Percentiles rank a stretch among this genome's conserved stretches.
Conservation (phyloP, 2,329 filamentous ascomycete species). For the Colletotrichum navitas region DNA sequence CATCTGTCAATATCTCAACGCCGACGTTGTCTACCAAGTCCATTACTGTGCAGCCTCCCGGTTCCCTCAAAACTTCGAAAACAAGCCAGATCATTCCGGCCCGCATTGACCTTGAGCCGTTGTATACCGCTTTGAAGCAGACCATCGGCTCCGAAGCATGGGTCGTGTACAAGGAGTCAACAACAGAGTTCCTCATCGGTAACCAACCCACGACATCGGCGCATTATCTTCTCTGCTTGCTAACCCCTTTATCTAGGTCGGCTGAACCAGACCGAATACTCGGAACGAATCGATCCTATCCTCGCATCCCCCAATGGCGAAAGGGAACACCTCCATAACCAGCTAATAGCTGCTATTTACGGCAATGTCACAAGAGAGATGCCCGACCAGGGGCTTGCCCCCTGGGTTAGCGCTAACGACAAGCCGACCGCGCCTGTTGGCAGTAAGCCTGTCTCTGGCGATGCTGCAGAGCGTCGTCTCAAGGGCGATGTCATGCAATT, state of each 20-base stretch:
- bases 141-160: conserved; percentile 73
- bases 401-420: conserved; percentile 79
- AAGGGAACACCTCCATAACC: conserved; percentile 75
- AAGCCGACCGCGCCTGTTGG: conserved; percentile 70
- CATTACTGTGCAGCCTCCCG: conserved; percentile 65
- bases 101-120: conserved; percentile 75
- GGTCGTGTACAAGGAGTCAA: conserved; percentile 73
- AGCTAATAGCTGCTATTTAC: conserved; percentile 75
- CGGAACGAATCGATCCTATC: conserved; percentile 70
- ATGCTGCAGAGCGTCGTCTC: conserved; percentile 73
- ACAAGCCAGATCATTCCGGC: conserved; percentile 73
- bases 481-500: conserved; percentile 80
- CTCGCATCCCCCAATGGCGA: conserved; percentile 69
- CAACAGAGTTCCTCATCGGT: conserved; percentile 74
- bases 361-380: conserved; percentile 78
- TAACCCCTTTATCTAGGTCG: conserved; percentile 60
- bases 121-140: conserved; percentile 72
- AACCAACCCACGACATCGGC: conserved; percentile 33
- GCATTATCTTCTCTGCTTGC: background rate
- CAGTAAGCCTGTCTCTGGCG: conserved; percentile 73
- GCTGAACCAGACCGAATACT: conserved; percentile 72
- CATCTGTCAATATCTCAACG: conserved; percentile 68
- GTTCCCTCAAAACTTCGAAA: conserved; percentile 66
- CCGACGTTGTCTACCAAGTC: conserved; percentile 70
- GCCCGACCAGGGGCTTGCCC: conserved; percentile 75